Evolutionary conservation across 2,329 filamentous ascomycete species (phyloP).

Genomic region (Mollisia scopiformis): DNA sequence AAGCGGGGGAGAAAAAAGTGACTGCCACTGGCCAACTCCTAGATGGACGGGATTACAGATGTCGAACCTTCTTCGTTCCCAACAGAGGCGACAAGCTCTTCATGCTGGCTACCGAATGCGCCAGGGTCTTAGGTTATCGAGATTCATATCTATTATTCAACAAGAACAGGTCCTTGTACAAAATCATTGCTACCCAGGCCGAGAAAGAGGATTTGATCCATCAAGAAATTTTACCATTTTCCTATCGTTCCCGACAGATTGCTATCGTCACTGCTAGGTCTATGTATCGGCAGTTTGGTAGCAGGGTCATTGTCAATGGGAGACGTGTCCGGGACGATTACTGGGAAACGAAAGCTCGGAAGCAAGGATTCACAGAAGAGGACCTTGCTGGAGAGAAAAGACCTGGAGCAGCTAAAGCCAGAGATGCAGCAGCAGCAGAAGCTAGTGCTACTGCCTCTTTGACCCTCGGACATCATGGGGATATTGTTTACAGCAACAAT

Average conservation of each 20-base stretch:
- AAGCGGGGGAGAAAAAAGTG: constrained; percentile 93
- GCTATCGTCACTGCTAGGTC: constrained; percentile 96
- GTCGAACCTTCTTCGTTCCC: constrained; percentile 90
- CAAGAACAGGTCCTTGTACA: constrained; percentile 95
- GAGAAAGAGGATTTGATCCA: constrained; percentile 97
- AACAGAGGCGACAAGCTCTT: constrained; percentile 92
- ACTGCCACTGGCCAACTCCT: constrained; percentile 79
- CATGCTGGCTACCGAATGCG: constrained; percentile 98
- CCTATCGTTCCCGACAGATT: constrained; percentile 97
- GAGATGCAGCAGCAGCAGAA: constrained; percentile 77
- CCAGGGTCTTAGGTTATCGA: constrained; percentile 87
- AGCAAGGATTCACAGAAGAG: constrained; percentile 97
- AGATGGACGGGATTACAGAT: constrained; percentile 86
- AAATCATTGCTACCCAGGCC: constrained; percentile 94
- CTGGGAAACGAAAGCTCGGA: constrained; percentile 96
- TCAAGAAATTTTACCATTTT: constrained; percentile 95
- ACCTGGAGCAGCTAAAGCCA: constrained; percentile 85
- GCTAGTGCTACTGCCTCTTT: constrained; percentile 58
- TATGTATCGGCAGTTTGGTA: constrained; percentile 99
- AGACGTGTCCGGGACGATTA: constrained; percentile 95
- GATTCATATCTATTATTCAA: constrained; percentile 99
- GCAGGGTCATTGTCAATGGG: constrained; percentile 87
- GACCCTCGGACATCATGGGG: constrained; percentile 71
- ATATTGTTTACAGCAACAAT: constrained; percentile 86
- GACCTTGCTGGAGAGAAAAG: constrained; percentile 95